Base-by-base conservation (phyloP, 441 rosid genomes). In the Melastoma candidum region DNA sequence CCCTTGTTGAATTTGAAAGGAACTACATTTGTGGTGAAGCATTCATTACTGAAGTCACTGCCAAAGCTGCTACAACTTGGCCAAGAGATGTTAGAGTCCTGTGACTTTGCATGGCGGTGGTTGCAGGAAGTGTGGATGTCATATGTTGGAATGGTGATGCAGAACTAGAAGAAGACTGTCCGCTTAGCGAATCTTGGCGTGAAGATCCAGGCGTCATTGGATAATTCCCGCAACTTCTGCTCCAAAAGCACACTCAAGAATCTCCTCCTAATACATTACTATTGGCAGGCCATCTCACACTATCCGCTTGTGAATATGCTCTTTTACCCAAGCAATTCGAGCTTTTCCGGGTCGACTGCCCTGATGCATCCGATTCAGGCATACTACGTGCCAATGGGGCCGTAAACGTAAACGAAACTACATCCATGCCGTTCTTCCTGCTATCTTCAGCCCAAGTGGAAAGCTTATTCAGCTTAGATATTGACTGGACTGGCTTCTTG, bases 391-490 rank as follows among this genome's bases (percentile, higher is more conserved):
- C 66, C 51, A 93, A 64, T 3, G 97, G 96, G 27, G 97, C 81
- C 0, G 96, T 84, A 72, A 93, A 93, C 29, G 99, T 93, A 57
- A 93, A 93, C 13, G 99, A 93, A 49, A 93, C 81, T 61, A 93
- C 95, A 76, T 89, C 99, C 72, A 66, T 73, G 50, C 95, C 96
- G 62, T 82, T 83, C 75, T 60, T 76, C 58, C 74, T 83, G 74
- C 80, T 73, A 61, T 87, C 96, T 68, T 78, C 87, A 32, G 70
- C 74, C 82, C 79, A 77, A 58, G 66, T 65, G 57, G 65, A 65
- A 47, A 71, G 74, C 54, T 69, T 75, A 26, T 77, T 79, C 4
- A 29, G 51, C 41, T 49, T 71, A n/a, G 72, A 55, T 60, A 47
- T 68, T n/a, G 80, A 52, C 47, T 68, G 71, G 25, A 56, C 48